Conservation (phyloP, 129 eudicot genomes). For the Centaurea solstitialis region DNA sequence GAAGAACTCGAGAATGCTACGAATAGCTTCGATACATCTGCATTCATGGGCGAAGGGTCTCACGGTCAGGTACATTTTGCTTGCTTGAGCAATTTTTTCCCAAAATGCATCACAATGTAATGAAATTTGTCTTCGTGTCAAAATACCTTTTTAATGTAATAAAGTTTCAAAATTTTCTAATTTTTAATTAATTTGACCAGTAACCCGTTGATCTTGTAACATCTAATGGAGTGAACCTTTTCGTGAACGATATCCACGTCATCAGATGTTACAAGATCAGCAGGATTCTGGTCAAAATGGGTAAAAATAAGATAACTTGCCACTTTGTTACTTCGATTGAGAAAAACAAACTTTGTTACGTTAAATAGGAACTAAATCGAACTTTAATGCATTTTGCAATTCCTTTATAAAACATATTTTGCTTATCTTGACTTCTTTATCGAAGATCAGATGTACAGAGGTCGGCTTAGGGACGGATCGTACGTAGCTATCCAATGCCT, state of each 20-base stretch:
- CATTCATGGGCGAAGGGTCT: conserved; percentile 74
- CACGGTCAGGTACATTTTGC: conserved; percentile 65
- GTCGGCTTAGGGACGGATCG: conserved; percentile 64
- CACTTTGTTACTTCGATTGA: too few relatives aligned
- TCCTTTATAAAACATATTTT: neutral
- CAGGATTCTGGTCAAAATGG: neutral
- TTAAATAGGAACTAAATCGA: neutral
- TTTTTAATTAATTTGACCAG: neutral
- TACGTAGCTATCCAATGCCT: conserved; percentile 69
- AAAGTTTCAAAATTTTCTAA: neutral
- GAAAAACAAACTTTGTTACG: neutral
- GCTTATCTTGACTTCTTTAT: neutral
- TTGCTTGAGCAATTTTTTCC: neutral
- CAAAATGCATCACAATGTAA: too few relatives aligned
- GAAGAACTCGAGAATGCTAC: conserved; percentile 92
- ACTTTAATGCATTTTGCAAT: neutral
- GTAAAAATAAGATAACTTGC: neutral
- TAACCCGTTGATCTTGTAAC: neutral
- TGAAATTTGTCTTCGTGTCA: too few relatives aligned
- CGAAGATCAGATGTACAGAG: conserved; percentile 71
- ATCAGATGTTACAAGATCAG: neutral
- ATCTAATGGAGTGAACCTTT: neutral
- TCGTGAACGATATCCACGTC: neutral
- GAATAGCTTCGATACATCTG: conserved; percentile 53
- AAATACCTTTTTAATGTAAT: too few relatives aligned